These are phyloP conservation scores for Trebouxiophyceae sp. DNA, from an alignment of 163 green algal genomes.

Conservation along the genomic window DNA sequence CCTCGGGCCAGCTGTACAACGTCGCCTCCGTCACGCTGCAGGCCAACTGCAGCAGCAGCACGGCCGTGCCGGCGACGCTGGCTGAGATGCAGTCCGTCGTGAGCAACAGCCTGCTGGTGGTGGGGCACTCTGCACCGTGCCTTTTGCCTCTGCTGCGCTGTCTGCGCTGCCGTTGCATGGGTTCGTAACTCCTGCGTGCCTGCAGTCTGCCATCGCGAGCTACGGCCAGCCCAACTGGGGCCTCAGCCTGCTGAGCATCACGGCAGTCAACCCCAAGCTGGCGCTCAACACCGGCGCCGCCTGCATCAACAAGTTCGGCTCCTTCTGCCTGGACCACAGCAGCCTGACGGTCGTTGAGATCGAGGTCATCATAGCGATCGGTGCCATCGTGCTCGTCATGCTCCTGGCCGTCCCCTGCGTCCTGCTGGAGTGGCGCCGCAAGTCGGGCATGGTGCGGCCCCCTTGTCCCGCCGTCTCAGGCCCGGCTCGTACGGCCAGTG, in stretches of 20 bases:
- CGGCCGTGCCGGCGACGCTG: not conserved
- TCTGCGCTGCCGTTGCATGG: no score
- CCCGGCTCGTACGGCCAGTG: no score
- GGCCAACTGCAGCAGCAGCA: not conserved
- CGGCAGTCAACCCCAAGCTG: not conserved
- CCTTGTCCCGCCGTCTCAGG: no score
- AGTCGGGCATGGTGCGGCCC: not conserved
- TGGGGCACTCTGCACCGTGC: no score
- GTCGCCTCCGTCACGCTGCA: not conserved
- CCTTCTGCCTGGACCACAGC: not conserved
- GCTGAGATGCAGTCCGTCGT: not conserved
- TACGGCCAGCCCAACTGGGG: not conserved
- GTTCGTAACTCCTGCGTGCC: no score
- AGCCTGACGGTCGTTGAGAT: not conserved
- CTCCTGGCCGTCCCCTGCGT: not conserved
- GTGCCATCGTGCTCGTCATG: not conserved
- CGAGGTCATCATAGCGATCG: not conserved
- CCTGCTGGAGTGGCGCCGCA: not conserved
- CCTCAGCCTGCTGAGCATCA: not conserved
- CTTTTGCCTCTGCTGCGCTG: no score
- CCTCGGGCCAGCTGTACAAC: not conserved
- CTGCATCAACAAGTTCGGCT: not conserved
- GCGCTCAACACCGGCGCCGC: not conserved
- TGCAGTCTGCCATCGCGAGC: not conserved
- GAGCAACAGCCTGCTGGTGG: not conserved